phyloP scores from a whole-genome alignment of 495 filamentous ascomycete species.

The Aspergillus hancockii region DNA sequence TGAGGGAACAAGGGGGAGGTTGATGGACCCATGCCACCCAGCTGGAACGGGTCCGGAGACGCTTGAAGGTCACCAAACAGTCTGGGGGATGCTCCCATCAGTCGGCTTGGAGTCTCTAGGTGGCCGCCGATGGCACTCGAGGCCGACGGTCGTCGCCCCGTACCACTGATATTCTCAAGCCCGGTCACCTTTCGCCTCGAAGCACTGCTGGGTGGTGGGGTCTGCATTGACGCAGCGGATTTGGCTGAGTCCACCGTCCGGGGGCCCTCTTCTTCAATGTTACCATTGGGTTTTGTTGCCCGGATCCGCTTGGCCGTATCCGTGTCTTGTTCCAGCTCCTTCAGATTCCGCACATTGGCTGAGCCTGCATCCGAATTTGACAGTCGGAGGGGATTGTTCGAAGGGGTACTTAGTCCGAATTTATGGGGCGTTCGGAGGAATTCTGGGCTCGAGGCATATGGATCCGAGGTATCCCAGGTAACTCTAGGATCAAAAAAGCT shows the following conservation, averaged over 20 bases:
- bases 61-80: constrained; percentile 58
- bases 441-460: constrained; percentile 55
- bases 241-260: constrained; percentile 43
- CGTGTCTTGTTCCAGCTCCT: constrained; percentile 33
- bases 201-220: constrained; percentile 64
- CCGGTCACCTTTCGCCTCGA: constrained; percentile 47
- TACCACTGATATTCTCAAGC: constrained; percentile 26
- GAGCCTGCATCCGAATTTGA: constrained; percentile 24
- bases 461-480: constrained; percentile 55
- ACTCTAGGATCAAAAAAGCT: constrained; percentile 53
- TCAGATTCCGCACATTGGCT: constrained; percentile 55
- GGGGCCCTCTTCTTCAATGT: constrained; percentile 35
- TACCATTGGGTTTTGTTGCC: constrained; percentile 40
- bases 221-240: constrained; percentile 63
- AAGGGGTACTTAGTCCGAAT: constrained; percentile 37
- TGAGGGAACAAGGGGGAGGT: constrained; percentile 66
- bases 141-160: constrained; percentile 26
- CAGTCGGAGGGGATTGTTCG: constrained; percentile 26
- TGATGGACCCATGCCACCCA: constrained; percentile 69
- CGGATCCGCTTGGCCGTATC: constrained; percentile 46
- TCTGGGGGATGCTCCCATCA: constrained; percentile 44
- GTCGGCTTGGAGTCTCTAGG: constrained; percentile 45
- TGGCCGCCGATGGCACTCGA: constrained; percentile 30
- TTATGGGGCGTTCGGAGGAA: constrained; percentile 53
- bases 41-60: constrained; percentile 68